A percentile compares a stretch with the other conserved stretches of the same genome.
phyloP scores from a whole-genome alignment of 305 asterid species.

The Fraxinus baroniana region DNA sequence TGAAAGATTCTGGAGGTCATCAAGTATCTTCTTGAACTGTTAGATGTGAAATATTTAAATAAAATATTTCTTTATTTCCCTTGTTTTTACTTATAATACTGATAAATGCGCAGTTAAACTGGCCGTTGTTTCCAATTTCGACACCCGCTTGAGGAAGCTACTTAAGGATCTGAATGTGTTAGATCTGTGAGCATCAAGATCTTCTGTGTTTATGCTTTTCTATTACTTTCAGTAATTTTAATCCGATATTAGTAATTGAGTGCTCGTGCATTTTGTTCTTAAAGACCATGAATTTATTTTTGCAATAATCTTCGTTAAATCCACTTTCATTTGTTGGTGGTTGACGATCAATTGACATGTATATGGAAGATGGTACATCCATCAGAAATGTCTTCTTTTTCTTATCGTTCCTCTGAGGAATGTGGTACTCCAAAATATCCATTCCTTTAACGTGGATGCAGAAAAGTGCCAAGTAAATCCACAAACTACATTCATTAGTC shows the following conservation, averaged over 20 bases:
- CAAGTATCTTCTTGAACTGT: slow-evolving; percentile 29
- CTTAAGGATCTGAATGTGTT: slow-evolving; percentile 72
- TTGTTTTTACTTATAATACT: slow-evolving; percentile 23
- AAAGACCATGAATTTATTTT: neutral
- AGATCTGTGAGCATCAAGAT: slow-evolving; percentile 62
- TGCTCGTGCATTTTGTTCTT: neutral
- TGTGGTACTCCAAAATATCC: neutral
- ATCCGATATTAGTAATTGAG: neutral
- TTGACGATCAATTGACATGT: neutral
- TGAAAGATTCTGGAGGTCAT: slow-evolving; percentile 80
- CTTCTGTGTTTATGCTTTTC: neutral
- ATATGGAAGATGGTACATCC: neutral
- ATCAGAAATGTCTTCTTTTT: neutral
- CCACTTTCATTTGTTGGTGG: neutral
- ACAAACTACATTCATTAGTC: neutral
- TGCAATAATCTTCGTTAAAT: neutral
- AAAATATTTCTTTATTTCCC: neutral
- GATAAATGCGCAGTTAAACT: slow-evolving; percentile 65
- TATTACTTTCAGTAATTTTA: neutral
- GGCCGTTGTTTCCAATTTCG: slow-evolving; percentile 94
- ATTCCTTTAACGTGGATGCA: neutral
- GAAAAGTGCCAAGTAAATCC: neutral
- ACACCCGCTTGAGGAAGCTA: slow-evolving; percentile 87
- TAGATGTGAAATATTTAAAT: slow-evolving; percentile 2
- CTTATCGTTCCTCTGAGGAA: neutral